Evolutionary conservation across 768 basidiomycete genomes (phyloP).

Genomic region (Tulasnella calospora): DNA sequence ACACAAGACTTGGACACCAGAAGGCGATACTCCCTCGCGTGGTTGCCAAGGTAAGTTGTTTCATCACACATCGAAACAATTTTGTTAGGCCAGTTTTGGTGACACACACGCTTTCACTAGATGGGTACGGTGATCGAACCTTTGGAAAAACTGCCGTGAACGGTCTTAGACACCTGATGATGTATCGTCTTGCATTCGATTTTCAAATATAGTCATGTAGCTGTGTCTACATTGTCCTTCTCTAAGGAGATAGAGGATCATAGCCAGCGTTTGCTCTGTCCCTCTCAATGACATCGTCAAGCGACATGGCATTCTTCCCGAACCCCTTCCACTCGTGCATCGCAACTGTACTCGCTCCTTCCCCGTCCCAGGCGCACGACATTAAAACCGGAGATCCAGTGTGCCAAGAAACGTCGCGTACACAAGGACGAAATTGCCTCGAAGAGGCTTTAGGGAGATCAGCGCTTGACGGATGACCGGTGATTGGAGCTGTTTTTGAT

Average conservation of each 20-base stretch:
- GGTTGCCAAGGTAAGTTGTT: constrained; percentile 66
- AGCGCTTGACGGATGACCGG: constrained; percentile 63
- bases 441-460: constrained; percentile 39
- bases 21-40: constrained; percentile 77
- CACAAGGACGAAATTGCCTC: constrained; percentile 37
- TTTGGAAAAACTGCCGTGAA: constrained; percentile 50
- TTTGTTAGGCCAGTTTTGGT: background rate
- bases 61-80: background rate
- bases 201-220: background rate
- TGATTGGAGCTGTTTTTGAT: constrained; percentile 61
- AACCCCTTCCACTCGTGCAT: constrained; percentile 96
- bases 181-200: background rate
- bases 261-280: constrained; percentile 23
- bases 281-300: constrained; percentile 76
- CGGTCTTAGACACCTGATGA: background rate
- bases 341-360: constrained; percentile 57
- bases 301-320: constrained; percentile 50
- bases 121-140: constrained; percentile 69
- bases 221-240: background rate
- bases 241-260: background rate
- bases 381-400: constrained; percentile 85
- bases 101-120: constrained; percentile 37
- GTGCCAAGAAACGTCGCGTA: constrained; percentile 96
- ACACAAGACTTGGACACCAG: constrained; percentile 80
- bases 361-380: constrained; percentile 83